Evolutionary conservation across 805 yeast species (phyloP).

Genomic region (Helenozyma baotianmanensis): DNA sequence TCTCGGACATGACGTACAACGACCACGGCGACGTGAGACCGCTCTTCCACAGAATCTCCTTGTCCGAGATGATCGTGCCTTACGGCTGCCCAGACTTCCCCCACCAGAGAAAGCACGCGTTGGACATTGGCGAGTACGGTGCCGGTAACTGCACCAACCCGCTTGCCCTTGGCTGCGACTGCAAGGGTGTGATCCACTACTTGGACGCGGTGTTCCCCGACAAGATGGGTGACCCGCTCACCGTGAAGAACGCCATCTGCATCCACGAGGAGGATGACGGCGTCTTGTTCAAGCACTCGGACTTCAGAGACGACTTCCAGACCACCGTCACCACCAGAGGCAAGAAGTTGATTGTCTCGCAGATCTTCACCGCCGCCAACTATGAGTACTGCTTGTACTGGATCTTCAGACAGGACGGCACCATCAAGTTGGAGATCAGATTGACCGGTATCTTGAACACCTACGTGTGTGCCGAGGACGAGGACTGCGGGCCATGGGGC

Average conservation of each 20-base stretch:
- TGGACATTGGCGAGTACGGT: conserved; percentile 85
- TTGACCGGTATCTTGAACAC: conserved; percentile 83
- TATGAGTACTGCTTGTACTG: conserved; percentile 83
- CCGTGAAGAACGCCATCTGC: conserved; percentile 73
- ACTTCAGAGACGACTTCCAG: conserved; percentile 73
- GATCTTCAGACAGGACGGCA: conserved; percentile 80
- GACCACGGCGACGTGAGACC: conserved; percentile 74
- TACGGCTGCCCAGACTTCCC: conserved; percentile 77
- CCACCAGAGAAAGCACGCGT: conserved; percentile 81
- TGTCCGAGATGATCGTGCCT: conserved; percentile 82
- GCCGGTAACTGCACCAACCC: conserved; percentile 85
- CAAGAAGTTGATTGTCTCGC: conserved; percentile 67
- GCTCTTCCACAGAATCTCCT: conserved; percentile 71
- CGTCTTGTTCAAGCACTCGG: conserved; percentile 73
- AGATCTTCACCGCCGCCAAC: conserved; percentile 83
- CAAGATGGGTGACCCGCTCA: conserved; percentile 63
- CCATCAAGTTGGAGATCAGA: conserved; percentile 73
- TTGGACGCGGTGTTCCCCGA: conserved; percentile 73
- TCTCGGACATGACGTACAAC: conserved; percentile 67
- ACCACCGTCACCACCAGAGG: conserved; percentile 75
- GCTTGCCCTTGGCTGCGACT: conserved; percentile 73
- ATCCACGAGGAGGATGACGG: conserved; percentile 88
- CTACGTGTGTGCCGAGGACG: conserved; percentile 57
- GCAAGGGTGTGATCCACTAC: conserved; percentile 82
- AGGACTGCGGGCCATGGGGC: conserved; percentile 72